Conservation (phyloP, 2,329 filamentous ascomycete species). For the Hypoxylon sp. region DNA sequence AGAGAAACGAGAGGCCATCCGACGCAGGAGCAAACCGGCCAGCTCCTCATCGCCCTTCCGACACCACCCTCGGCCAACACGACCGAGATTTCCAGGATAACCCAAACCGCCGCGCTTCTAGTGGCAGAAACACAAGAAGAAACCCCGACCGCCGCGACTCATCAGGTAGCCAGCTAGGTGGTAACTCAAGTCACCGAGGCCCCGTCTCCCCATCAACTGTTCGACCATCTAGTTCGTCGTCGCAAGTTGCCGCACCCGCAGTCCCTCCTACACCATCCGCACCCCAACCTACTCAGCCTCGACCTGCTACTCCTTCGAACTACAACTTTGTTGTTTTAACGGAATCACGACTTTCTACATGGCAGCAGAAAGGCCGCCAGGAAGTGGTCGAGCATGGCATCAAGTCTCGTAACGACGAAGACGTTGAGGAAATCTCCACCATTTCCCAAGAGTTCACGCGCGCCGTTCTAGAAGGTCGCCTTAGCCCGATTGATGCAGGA, state of each 20-base stretch:
- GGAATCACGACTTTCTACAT: constrained; percentile 75
- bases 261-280: constrained; percentile 49
- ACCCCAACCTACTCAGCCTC: constrained; percentile 46
- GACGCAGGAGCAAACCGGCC: constrained; percentile 67
- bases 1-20: constrained; percentile 68
- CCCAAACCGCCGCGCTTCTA: constrained; percentile 59
- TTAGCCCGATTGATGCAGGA: constrained; percentile 79
- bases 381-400: constrained; percentile 76
- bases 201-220: constrained; percentile 54
- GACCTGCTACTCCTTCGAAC: constrained; percentile 58
- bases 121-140: constrained; percentile 63
- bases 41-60: constrained; percentile 73
- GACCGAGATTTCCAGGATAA: constrained; percentile 67
- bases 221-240: constrained; percentile 59
- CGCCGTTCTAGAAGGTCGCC: constrained; percentile 77
- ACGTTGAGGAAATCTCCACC: constrained; percentile 76
- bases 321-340: constrained; percentile 85
- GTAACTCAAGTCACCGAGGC: constrained; percentile 49
- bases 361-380: constrained; percentile 77
- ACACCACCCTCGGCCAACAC: constrained; percentile 70
- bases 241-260: constrained; percentile 52
- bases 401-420: constrained; percentile 76
- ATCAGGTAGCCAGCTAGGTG: constrained; percentile 56
- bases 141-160: constrained; percentile 68
- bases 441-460: constrained; percentile 90